A percentile compares a stretch with the other conserved stretches of the same genome.
phyloP scores from a whole-genome alignment of 1,284 basidiomycete genomes.

The Sanghuangporus sanghuang region DNA sequence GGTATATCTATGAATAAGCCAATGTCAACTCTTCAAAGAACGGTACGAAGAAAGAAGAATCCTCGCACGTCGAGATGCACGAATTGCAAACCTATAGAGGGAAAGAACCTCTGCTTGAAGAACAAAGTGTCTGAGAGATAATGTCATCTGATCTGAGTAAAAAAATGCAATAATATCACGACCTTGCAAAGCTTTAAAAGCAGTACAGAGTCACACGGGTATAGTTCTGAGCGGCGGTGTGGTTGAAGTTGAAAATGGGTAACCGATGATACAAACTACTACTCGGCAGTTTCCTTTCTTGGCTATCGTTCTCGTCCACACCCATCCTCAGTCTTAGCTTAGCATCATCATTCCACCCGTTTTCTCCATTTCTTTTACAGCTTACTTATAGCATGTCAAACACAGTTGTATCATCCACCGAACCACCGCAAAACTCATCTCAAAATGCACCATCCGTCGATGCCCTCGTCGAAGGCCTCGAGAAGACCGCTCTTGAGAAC shows the following conservation, averaged over 20 bases:
- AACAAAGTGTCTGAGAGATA: constrained; percentile 70
- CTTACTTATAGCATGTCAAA: constrained; percentile 15
- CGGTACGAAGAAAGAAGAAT: constrained; percentile 3
- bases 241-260: not conserved
- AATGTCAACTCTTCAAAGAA: not conserved
- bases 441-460: constrained; percentile 23
- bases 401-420: constrained; percentile 13
- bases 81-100: constrained; percentile 61
- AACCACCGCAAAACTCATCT: not conserved
- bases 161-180: no score
- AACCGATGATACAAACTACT: not conserved
- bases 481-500: constrained; percentile 33
- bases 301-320: not conserved
- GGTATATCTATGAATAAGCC: constrained; percentile 47
- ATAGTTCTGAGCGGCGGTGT: not conserved
- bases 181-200: no score
- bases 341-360: not conserved
- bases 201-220: no score
- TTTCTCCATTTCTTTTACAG: not conserved
- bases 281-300: constrained; percentile 2
- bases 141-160: constrained; percentile 22
- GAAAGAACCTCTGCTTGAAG: constrained; percentile 53
- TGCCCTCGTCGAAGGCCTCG: constrained; percentile 30
- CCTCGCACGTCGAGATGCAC: constrained; percentile 57
- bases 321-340: not conserved